Conservation (phyloP, 257 asterid species). For the Solanum ahanhuiri region DNA sequence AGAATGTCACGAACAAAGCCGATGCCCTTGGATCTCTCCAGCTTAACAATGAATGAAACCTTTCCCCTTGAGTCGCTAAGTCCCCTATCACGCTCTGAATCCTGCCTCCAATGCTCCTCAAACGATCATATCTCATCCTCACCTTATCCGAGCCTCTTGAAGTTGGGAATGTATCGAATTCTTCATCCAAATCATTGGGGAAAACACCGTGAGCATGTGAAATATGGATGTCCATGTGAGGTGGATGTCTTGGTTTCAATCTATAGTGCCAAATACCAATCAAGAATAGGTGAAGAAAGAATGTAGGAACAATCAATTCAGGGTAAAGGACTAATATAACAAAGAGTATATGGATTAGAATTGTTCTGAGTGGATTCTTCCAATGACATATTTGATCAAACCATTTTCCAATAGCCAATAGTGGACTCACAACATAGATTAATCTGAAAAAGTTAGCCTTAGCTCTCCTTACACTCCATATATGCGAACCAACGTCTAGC, state of each 20-base stretch:
- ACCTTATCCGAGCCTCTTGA: constrained; percentile 36
- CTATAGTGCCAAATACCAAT: constrained; percentile 64
- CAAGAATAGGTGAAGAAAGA: constrained; percentile 57
- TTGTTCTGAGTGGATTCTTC: constrained; percentile 74
- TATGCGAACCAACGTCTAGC: constrained; percentile 64
- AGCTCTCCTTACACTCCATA: constrained; percentile 74
- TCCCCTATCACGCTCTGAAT: constrained; percentile 69
- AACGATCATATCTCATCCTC: constrained; percentile 63
- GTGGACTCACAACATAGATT: constrained; percentile 37
- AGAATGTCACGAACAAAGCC: constrained; percentile 50
- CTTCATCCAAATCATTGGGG: constrained; percentile 62
- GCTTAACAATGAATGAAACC: constrained; percentile 43
- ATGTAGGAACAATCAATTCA: constrained; percentile 52
- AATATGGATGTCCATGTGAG: constrained; percentile 74
- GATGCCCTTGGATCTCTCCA: constrained; percentile 89
- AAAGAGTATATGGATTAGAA: constrained; percentile 57
- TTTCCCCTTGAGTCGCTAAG: constrained; percentile 75
- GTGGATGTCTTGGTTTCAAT: constrained; percentile 73
- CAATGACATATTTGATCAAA: constrained; percentile 62
- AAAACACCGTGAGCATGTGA: constrained; percentile 58
- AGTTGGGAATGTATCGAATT: constrained; percentile 71
- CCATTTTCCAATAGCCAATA: constrained; percentile 39
- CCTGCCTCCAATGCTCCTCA: constrained; percentile 74
- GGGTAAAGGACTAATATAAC: constrained; percentile 51
- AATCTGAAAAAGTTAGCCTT: constrained; percentile 62